Evolutionary conservation across 2,329 filamentous ascomycete species (phyloP).

Genomic region (Zasmidium angulare): DNA sequence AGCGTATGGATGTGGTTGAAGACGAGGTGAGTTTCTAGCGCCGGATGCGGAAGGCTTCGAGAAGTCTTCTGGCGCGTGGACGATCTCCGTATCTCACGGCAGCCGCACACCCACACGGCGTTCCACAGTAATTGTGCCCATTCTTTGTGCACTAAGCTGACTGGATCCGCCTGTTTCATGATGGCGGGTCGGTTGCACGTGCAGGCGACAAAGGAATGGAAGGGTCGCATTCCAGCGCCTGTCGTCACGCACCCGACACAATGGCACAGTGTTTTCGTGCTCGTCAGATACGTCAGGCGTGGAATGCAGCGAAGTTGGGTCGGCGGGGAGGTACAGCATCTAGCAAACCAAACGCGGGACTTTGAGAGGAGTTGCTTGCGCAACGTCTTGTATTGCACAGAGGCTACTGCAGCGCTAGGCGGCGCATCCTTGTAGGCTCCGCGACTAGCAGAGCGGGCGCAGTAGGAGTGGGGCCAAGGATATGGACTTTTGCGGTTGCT

Average conservation of each 20-base stretch:
- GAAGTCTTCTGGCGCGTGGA: not conserved
- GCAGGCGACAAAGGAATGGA: not conserved
- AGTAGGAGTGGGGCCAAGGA: not conserved
- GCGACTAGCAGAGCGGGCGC: not conserved
- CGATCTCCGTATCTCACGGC: not conserved
- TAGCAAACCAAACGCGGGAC: conserved; percentile 2
- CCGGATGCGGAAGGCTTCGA: conserved; percentile 3
- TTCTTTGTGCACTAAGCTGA: not conserved
- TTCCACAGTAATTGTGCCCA: not conserved
- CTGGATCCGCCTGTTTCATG: not conserved
- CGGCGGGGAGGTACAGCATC: not conserved
- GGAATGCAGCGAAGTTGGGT: not conserved
- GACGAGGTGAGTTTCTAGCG: not conserved
- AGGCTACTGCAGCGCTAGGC: not conserved
- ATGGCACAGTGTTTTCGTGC: not conserved
- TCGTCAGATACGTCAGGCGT: not conserved
- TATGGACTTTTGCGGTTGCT: not conserved
- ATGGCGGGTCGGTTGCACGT: not conserved
- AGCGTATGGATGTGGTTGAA: not conserved
- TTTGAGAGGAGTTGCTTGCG: not conserved
- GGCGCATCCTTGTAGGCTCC: not conserved
- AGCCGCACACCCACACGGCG: not conserved
- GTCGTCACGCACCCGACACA: not conserved
- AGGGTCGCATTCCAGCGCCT: not conserved
- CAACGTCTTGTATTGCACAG: not conserved